Percentiles rank a stretch among this genome's conserved stretches.
Conservation (phyloP, 2,329 filamentous ascomycete species). For the Byssochlamys sp. region DNA sequence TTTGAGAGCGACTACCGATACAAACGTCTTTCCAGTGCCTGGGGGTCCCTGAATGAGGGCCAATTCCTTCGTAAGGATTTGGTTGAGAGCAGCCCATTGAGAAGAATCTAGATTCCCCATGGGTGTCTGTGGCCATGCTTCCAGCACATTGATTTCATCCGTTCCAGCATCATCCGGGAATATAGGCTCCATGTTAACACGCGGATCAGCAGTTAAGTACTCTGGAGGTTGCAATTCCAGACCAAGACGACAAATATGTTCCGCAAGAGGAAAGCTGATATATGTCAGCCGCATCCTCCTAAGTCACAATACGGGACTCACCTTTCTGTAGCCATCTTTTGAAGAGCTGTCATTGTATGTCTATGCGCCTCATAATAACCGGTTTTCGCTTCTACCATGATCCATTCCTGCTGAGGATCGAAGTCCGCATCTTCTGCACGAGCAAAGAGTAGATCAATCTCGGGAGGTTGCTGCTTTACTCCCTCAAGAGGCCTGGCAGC, state of each 20-base stretch:
- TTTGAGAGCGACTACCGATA: conserved; percentile 63
- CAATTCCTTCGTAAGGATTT: conserved; percentile 62
- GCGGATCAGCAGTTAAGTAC: conserved; percentile 44
- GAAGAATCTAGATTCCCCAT: conserved; percentile 54
- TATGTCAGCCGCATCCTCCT: conserved; percentile 3
- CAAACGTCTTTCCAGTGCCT: conserved; percentile 69
- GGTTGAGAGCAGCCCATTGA: conserved; percentile 58
- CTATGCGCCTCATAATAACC: conserved; percentile 71
- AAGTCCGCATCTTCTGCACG: conserved; percentile 51
- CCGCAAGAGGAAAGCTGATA: conserved; percentile 35
- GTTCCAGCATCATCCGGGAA: conserved; percentile 24
- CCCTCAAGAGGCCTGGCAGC: conserved; percentile 58
- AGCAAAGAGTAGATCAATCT: conserved; percentile 67
- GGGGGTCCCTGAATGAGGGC: conserved; percentile 78
- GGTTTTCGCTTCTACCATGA: conserved; percentile 67
- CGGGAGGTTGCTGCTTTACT: conserved; percentile 56
- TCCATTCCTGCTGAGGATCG: conserved; percentile 58
- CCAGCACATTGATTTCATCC: conserved; percentile 45
- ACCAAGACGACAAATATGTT: conserved; percentile 33
- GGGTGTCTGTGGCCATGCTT: conserved; percentile 42
- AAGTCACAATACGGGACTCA: conserved; percentile 11
- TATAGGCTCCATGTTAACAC: conserved; percentile 42
- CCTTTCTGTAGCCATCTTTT: conserved; percentile 51
- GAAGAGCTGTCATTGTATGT: conserved; percentile 63
- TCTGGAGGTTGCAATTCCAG: conserved; percentile 39